Evolutionary conservation across 2,329 filamentous ascomycete species (phyloP).

Genomic region (Diaporthe eres): DNA sequence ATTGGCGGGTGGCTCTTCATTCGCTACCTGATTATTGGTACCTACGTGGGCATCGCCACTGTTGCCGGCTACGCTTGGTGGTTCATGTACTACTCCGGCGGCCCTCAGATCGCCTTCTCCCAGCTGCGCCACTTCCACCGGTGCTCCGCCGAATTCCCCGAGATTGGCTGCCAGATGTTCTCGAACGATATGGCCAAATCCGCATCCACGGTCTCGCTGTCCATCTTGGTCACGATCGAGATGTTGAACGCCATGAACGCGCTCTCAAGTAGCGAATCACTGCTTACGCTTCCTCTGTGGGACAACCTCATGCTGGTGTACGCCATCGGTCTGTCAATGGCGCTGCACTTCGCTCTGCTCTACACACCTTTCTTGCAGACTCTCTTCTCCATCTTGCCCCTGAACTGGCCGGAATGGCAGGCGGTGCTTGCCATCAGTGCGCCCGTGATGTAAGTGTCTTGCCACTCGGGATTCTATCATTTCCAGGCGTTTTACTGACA

Average conservation of each 20-base stretch:
- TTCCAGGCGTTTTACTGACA: conserved; percentile 35
- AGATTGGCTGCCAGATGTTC: conserved; percentile 95
- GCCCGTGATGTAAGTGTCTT: conserved; percentile 85
- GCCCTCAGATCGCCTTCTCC: conserved; percentile 91
- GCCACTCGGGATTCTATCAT: background rate
- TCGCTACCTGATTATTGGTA: conserved; percentile 95
- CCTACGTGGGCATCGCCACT: conserved; percentile 93
- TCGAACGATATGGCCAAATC: conserved; percentile 86
- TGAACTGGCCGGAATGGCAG: conserved; percentile 91
- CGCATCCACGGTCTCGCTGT: conserved; percentile 93
- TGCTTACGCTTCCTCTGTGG: conserved; percentile 95
- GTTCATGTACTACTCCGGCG: conserved; percentile 96
- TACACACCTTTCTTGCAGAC: conserved; percentile 91
- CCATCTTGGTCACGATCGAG: conserved; percentile 94
- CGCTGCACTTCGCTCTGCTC: conserved; percentile 91
- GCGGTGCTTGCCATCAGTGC: conserved; percentile 90
- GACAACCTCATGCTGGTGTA: conserved; percentile 99
- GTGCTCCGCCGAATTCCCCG: conserved; percentile 86
- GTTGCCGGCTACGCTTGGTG: conserved; percentile 99
- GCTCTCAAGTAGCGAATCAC: conserved; percentile 92
- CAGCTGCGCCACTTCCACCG: conserved; percentile 95
- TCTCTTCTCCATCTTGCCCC: conserved; percentile 90
- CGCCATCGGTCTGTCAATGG: conserved; percentile 93
- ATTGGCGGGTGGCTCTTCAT: conserved; percentile 98
- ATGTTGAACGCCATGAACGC: conserved; percentile 99